Conservation (phyloP, 805 yeast genomes). For the Ogataea zsoltii region DNA sequence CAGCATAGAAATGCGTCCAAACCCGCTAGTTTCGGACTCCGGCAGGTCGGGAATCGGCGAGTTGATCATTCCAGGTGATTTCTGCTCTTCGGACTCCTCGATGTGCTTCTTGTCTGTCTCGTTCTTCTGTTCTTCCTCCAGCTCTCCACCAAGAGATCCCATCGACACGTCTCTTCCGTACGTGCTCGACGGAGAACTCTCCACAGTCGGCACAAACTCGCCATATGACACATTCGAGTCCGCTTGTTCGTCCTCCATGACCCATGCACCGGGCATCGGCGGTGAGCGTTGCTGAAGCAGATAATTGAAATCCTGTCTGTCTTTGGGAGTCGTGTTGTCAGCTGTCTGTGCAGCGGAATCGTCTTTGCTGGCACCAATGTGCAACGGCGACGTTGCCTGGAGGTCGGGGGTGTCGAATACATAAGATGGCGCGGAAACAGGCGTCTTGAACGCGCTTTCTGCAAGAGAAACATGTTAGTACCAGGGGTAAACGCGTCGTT, state of each 20-base stretch:
- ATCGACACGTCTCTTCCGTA: slow-evolving; percentile 9
- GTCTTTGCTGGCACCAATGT: slow-evolving; percentile 4
- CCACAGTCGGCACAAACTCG: slow-evolving; percentile 15
- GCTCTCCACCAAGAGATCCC: slow-evolving; percentile 22
- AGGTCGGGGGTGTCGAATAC: slow-evolving; percentile 23
- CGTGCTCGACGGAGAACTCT: slow-evolving; percentile 22
- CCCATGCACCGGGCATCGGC: slow-evolving; percentile 34
- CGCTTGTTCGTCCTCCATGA: slow-evolving; percentile 5
- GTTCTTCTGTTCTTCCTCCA: slow-evolving; percentile 8
- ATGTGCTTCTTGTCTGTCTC: not conserved
- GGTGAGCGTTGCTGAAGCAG: slow-evolving; percentile 27
- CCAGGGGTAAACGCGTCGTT: slow-evolving; percentile 9
- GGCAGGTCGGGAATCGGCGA: slow-evolving; percentile 6
- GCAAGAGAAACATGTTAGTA: slow-evolving; percentile 4
- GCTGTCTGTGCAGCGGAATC: not conserved
- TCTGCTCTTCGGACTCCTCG: not conserved
- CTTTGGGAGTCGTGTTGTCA: slow-evolving; percentile 16
- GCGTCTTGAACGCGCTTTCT: slow-evolving; percentile 13
- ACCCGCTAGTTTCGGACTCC: not conserved
- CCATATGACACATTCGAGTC: slow-evolving; percentile 3
- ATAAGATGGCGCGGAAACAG: slow-evolving; percentile 2
- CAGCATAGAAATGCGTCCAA: slow-evolving; percentile 12
- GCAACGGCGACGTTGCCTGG: slow-evolving; percentile 31
- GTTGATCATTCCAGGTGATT: not conserved
- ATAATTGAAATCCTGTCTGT: slow-evolving; percentile 27